phyloP scores from a whole-genome alignment of 2,329 filamentous ascomycete species.

The Alternaria panax region DNA sequence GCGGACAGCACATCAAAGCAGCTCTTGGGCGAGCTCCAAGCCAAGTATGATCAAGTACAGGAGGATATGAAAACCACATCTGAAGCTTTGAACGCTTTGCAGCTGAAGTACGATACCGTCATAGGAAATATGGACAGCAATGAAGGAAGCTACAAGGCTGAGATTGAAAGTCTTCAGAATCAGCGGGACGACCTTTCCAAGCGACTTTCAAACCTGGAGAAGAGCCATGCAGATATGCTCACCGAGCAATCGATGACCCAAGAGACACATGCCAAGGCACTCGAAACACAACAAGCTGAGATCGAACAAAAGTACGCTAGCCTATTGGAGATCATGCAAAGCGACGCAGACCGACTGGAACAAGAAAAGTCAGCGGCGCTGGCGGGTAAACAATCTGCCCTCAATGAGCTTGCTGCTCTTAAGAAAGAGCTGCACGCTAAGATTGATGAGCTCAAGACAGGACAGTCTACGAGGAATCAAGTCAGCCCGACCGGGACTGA shows the following conservation, averaged over 20 bases:
- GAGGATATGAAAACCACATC: slow-evolving; percentile 5
- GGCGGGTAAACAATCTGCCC: slow-evolving; percentile 30
- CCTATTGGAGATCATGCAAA: slow-evolving; percentile 41
- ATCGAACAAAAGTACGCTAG: slow-evolving; percentile 42
- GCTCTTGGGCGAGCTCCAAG: slow-evolving; percentile 15
- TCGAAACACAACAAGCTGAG: slow-evolving; percentile 35
- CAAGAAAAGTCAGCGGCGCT: slow-evolving; percentile 36
- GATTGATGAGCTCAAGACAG: slow-evolving; percentile 30
- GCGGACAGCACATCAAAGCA: slow-evolving; percentile 7
- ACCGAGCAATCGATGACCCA: slow-evolving; percentile 27
- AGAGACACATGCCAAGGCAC: slow-evolving; percentile 32
- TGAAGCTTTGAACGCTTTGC: slow-evolving; percentile 13
- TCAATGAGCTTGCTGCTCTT: slow-evolving; percentile 36
- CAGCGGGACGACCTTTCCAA: slow-evolving; percentile 29
- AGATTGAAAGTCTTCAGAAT: slow-evolving; percentile 28
- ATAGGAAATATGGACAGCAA: slow-evolving; percentile 26
- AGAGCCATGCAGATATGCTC: slow-evolving; percentile 23
- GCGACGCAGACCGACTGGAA: slow-evolving; percentile 34
- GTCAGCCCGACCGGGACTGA: slow-evolving; percentile 22
- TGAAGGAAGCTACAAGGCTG: slow-evolving; percentile 26
- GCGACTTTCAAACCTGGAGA: slow-evolving; percentile 34
- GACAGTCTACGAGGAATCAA: slow-evolving; percentile 28
- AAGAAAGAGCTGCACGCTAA: slow-evolving; percentile 32
- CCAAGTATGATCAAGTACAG: slow-evolving; percentile 23
- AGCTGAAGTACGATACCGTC: slow-evolving; percentile 24